Evolutionary conservation across 306 rosid species (phyloP).

Genomic region (Begonia peltatifolia): DNA sequence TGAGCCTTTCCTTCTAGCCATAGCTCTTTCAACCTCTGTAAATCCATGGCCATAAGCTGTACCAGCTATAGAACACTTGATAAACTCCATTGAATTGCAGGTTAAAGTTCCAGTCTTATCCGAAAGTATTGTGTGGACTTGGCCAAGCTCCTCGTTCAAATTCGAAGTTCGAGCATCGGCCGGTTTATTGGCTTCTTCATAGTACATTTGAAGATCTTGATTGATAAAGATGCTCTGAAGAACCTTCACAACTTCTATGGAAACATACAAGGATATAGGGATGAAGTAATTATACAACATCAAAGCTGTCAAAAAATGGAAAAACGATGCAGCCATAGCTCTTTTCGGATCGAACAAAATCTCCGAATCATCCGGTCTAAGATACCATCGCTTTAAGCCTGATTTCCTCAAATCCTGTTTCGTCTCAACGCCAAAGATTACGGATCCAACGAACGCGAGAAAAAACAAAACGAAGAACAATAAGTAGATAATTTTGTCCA

Average conservation of each 20-base stretch:
- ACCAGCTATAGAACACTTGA: conserved; percentile 89
- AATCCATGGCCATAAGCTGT: conserved; percentile 78
- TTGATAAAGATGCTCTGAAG: conserved; percentile 89
- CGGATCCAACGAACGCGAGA: conserved; percentile 68
- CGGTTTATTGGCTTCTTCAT: conserved; percentile 82
- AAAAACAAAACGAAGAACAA: conserved; percentile 50
- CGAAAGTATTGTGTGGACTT: conserved; percentile 91
- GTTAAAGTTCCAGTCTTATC: conserved; percentile 98
- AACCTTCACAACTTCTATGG: conserved; percentile 86
- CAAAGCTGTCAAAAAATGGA: conserved; percentile 65
- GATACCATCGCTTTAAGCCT: conserved; percentile 71
- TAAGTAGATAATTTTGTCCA: conserved; percentile 81
- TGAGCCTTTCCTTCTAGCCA: conserved; percentile 33
- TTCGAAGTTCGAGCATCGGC: conserved; percentile 91
- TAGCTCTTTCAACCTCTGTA: conserved; percentile 67
- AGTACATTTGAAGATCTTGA: conserved; percentile 76
- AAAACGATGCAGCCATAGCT: conserved; percentile 47
- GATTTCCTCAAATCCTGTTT: conserved; percentile 53
- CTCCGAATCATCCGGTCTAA: conserved; percentile 62
- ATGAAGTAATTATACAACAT: conserved; percentile 60
- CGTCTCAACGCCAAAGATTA: conserved; percentile 66
- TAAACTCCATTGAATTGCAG: conserved; percentile 97
- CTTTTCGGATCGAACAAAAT: conserved; percentile 70
- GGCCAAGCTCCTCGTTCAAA: conserved; percentile 97
- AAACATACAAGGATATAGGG: conserved; percentile 90